Evolutionary conservation across 371 early-diverging fungal species (phyloP).

Genomic region (Fennellomyces sp.): DNA sequence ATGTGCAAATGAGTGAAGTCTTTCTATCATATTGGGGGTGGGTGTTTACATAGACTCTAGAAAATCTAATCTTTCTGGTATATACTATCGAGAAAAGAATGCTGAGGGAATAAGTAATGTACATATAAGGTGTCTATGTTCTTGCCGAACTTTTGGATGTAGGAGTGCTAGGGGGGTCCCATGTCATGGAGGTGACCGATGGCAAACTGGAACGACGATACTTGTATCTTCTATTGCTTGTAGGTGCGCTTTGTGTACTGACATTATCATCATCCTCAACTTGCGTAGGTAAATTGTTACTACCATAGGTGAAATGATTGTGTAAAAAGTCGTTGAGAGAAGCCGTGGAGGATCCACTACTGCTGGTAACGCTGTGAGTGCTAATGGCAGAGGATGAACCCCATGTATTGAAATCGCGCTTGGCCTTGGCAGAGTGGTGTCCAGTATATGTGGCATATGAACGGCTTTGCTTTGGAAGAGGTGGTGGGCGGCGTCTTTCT

Average conservation of each 20-base stretch:
- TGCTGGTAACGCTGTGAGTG: background rate
- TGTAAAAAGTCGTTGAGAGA: constrained; percentile 3
- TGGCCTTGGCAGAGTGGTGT: background rate
- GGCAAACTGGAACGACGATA: constrained; percentile 11
- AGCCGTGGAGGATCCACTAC: background rate
- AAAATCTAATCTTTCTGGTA: background rate
- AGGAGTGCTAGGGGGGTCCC: background rate
- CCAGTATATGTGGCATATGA: background rate
- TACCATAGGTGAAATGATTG: constrained; percentile 6
- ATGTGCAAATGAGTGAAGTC: background rate
- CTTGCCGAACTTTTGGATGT: constrained; percentile 1
- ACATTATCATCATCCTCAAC: background rate
- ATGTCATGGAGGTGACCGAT: background rate
- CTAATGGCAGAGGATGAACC: background rate
- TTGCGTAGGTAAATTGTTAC: background rate
- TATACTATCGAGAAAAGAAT: background rate
- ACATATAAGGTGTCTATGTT: background rate
- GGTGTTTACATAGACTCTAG: background rate
- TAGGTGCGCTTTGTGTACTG: constrained; percentile 1
- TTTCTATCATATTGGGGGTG: background rate
- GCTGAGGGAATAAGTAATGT: background rate
- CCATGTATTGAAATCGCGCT: constrained; percentile 2
- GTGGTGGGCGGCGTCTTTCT: background rate
- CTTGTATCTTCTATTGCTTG: background rate
- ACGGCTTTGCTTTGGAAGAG: constrained; percentile 3